Base-by-base conservation (phyloP, 108 stramenopile genomes). In the Pseudonitzschia multistriata region DNA sequence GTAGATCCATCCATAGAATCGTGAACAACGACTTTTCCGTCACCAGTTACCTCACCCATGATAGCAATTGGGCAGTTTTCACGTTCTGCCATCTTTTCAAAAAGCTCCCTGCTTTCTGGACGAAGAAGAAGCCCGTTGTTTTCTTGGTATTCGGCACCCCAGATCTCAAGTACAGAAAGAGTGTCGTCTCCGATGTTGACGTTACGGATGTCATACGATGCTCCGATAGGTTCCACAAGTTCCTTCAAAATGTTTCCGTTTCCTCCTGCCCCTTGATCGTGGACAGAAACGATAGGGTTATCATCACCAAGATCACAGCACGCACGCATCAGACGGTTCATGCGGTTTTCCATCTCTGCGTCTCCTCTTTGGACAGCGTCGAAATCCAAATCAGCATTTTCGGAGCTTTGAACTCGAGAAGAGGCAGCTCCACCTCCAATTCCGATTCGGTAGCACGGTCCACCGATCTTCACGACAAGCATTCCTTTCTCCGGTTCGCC, bases 101-200 rank as follows among this genome's bases (percentile, higher is more conserved):
- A 89, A 57, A 94, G 22, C n/a, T 83, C 88, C 62, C 72, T 66
- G 74, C 89, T 83, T 57, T 80, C 76, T 22, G 90, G 78, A 35
- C 81, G 79, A 71, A 98, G 91, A 29, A 99, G 88, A 31, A 99
- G 81, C 19, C 94, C 97, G 63, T 98, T 97, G 82, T 98, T 98
- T 82, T 99, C 98, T 88, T 99, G 98, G 79, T 97, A 99, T 85
- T 99, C 98, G 30, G 97, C 95, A 31, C 98, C 98, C 97, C 97
- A 99, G 19, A 99, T 93, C 84, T 99, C 97, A 48, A 97, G 81
- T 48, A 94, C 96, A 47, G 94, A 94, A 52, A 99, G 77, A 25
- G 98, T 97, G 35, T 93, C 88, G 75, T 99, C 98, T 13, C 98
- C 98, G 47, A 92, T 74, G 39, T 76, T 45, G 21, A 76, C 68